A percentile compares a stretch with the other conserved stretches of the same genome.
Evolutionary conservation across 2,329 filamentous ascomycete genomes (phyloP).

Genomic region (Claviceps quebecensis): DNA sequence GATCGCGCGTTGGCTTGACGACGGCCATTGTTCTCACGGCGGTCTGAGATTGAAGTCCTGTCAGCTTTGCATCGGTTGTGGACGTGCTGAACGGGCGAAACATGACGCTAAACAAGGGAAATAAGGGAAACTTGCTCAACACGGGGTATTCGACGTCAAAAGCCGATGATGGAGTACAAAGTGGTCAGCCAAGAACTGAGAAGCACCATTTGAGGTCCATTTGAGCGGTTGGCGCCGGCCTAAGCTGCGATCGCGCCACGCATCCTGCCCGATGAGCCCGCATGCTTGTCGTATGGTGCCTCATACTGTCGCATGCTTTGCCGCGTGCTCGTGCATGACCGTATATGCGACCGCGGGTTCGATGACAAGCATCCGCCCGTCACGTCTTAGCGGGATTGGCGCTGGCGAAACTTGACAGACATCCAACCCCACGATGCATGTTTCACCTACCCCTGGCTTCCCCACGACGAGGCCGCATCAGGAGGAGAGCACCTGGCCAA

Average conservation of each 20-base stretch:
- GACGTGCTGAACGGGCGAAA: background rate
- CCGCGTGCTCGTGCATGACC: background rate
- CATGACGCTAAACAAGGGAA: background rate
- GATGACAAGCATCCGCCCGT: background rate
- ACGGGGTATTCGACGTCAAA: too few relatives aligned
- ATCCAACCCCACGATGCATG: background rate
- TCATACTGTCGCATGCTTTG: background rate
- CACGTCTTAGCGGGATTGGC: background rate
- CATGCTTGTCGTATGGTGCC: background rate
- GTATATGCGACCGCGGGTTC: constrained; percentile 2
- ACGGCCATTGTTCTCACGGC: constrained; percentile 52
- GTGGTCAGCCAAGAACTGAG: background rate
- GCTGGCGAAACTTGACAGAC: background rate
- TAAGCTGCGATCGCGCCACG: background rate
- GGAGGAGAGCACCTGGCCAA: background rate
- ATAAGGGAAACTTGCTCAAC: background rate
- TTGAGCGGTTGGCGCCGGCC: constrained; percentile 2
- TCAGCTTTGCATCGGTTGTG: background rate
- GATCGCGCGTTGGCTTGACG: constrained; percentile 64
- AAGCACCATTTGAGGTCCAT: background rate
- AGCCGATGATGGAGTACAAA: too few relatives aligned
- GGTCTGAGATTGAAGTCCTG: constrained; percentile 31
- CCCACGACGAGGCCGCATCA: background rate
- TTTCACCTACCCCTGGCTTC: background rate
- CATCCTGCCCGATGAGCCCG: too few relatives aligned